phyloP scores from a whole-genome alignment of 2,329 filamentous ascomycete species.

The Penicillium thymicola region DNA sequence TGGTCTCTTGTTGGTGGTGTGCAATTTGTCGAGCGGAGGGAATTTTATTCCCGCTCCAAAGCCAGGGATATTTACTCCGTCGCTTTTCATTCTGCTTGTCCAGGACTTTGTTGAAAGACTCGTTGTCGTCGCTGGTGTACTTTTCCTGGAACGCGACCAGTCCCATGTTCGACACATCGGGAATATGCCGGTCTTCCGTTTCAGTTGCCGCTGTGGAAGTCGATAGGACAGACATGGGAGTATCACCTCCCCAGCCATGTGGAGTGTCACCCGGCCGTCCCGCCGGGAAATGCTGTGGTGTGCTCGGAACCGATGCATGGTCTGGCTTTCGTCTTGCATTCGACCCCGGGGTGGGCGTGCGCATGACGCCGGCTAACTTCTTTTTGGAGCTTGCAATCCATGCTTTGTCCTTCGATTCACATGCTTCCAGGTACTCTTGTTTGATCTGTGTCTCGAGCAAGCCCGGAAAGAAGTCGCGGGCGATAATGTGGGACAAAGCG shows the following conservation, averaged over 20 bases:
- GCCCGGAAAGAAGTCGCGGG: conserved; percentile 93
- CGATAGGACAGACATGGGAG: conserved; percentile 61
- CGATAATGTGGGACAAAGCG: conserved; percentile 88
- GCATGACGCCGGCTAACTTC: conserved; percentile 70
- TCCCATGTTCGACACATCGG: conserved; percentile 71
- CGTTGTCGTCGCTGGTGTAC: conserved; percentile 97
- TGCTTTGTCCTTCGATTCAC: conserved; percentile 76
- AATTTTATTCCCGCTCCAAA: conserved; percentile 85
- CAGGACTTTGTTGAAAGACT: conserved; percentile 88
- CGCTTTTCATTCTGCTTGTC: conserved; percentile 86
- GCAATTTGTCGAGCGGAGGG: conserved; percentile 60
- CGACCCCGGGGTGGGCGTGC: conserved; percentile 69
- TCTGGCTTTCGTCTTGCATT: conserved; percentile 16
- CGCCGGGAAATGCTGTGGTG: conserved; percentile 55
- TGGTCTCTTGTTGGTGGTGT: conserved; percentile 56
- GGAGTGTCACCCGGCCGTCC: conserved; percentile 28
- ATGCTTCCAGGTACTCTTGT: conserved; percentile 85
- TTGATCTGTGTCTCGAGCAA: conserved; percentile 81
- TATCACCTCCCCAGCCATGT: conserved; percentile 64
- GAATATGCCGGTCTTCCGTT: conserved; percentile 44
- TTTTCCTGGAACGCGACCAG: conserved; percentile 83
- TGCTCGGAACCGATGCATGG: conserved; percentile 28
- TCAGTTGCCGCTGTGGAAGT: conserved; percentile 30
- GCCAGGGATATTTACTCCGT: conserved; percentile 81
- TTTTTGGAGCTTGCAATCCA: conserved; percentile 84